These are phyloP conservation scores for Graphilbum ipis-grandicollis DNA, from an alignment of 2,329 filamentous ascomycete genomes.

Conservation along the genomic window DNA sequence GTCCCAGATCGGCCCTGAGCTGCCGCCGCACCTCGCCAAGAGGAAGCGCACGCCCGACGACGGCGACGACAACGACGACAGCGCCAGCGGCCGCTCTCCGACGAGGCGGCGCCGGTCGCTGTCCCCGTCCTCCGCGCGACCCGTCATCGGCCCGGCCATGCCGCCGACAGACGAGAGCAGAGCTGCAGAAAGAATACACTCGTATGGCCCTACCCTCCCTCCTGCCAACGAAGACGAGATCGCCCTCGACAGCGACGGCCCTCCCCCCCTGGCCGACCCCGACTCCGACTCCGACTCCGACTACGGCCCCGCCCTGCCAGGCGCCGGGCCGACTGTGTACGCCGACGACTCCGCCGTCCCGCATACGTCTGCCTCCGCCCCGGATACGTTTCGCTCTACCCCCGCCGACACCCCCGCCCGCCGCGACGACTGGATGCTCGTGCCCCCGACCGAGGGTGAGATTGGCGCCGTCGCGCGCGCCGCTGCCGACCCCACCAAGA, in stretches of 20 bases:
- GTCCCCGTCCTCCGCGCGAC: background rate
- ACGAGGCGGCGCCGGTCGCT: background rate
- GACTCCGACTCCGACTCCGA: slow-evolving; percentile 30
- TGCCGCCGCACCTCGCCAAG: slow-evolving; percentile 51
- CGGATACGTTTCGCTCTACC: slow-evolving; percentile 11
- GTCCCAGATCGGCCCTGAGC: slow-evolving; percentile 51
- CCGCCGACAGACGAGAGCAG: too few relatives aligned
- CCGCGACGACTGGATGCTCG: slow-evolving; percentile 76
- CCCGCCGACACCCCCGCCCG: slow-evolving; percentile 28
- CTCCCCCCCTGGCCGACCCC: too few relatives aligned
- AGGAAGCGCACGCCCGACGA: slow-evolving; percentile 37
- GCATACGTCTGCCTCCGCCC: too few relatives aligned
- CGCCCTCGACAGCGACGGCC: slow-evolving; percentile 18
- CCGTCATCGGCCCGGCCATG: slow-evolving; percentile 10
- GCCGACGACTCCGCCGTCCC: background rate
- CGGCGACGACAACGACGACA: slow-evolving; percentile 17
- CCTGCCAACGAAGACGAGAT: slow-evolving; percentile 23
- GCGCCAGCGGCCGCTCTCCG: background rate
- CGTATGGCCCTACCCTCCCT: too few relatives aligned
- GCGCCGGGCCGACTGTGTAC: too few relatives aligned
- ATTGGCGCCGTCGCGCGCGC: slow-evolving; percentile 32
- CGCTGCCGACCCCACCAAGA: slow-evolving; percentile 60
- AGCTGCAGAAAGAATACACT: too few relatives aligned
- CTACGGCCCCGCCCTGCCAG: slow-evolving; percentile 43
- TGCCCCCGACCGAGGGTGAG: slow-evolving; percentile 38